Evolutionary conservation across 2,329 filamentous ascomycete species (phyloP).

Genomic region (Botryosphaeria dothidea): DNA sequence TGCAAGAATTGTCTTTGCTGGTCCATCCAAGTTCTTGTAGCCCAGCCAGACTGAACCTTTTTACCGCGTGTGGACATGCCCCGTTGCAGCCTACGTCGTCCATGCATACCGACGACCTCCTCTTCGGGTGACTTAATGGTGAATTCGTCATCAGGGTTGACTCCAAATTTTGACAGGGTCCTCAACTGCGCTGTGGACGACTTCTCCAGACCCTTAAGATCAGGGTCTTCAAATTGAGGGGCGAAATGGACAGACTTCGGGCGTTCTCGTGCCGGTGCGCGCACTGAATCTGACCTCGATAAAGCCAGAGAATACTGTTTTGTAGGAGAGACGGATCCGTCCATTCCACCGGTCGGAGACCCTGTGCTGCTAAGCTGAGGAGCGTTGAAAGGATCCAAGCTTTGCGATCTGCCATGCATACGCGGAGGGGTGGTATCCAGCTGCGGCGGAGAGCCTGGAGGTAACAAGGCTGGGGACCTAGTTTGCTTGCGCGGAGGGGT

Average conservation of each 20-base stretch:
- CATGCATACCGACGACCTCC: constrained; percentile 85
- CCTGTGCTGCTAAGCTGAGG: constrained; percentile 50
- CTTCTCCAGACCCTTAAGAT: constrained; percentile 78
- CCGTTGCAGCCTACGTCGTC: constrained; percentile 79
- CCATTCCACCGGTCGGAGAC: constrained; percentile 37
- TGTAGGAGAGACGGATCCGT: constrained; percentile 46
- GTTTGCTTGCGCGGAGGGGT: not conserved
- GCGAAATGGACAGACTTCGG: constrained; percentile 30
- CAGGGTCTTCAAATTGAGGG: constrained; percentile 45
- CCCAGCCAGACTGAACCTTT: constrained; percentile 63
- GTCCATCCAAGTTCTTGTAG: constrained; percentile 95
- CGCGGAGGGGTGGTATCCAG: constrained; percentile 1
- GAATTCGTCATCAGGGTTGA: constrained; percentile 74
- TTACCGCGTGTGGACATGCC: constrained; percentile 56
- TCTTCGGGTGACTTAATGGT: constrained; percentile 74
- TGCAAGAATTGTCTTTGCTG: constrained; percentile 94
- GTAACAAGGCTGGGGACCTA: not conserved
- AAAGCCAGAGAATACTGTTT: constrained; percentile 46
- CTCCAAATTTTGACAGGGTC: constrained; percentile 74
- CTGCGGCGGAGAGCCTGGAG: not conserved
- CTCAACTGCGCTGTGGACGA: constrained; percentile 89
- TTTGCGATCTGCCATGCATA: constrained; percentile 8
- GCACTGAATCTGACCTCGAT: constrained; percentile 39
- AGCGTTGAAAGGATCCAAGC: constrained; percentile 29
- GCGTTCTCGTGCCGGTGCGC: constrained; percentile 32